Conservation (phyloP, 129 eudicot species). For the Lactuca sativa region DNA sequence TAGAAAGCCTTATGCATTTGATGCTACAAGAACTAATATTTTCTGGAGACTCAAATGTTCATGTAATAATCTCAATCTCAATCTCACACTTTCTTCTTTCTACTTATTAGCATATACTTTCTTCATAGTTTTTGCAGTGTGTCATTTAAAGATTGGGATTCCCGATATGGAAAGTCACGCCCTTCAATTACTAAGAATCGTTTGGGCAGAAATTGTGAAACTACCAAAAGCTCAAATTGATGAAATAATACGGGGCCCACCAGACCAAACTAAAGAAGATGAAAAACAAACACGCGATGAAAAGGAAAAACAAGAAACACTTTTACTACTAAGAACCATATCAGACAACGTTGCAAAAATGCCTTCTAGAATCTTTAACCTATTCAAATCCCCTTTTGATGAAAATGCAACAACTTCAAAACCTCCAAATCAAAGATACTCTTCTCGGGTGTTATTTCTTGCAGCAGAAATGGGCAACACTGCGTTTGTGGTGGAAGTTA, state of each 20-base stretch:
- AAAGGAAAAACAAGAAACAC: slow-evolving; percentile 15
- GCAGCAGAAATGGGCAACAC: slow-evolving; percentile 37
- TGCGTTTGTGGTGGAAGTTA: slow-evolving; percentile 24
- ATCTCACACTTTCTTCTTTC: no score
- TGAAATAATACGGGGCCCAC: slow-evolving; percentile 19
- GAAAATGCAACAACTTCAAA: background rate
- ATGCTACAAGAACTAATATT: background rate
- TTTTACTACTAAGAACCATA: slow-evolving; percentile 11
- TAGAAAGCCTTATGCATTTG: slow-evolving; percentile 30
- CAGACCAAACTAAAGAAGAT: slow-evolving; percentile 4
- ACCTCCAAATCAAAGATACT: background rate
- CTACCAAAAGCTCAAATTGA: slow-evolving; percentile 8
- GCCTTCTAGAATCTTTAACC: slow-evolving; percentile 1
- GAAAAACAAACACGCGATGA: slow-evolving; percentile 9
- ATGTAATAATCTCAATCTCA: slow-evolving; percentile 10
- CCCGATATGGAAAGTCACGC: slow-evolving; percentile 2
- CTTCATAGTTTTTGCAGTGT: slow-evolving; percentile 16
- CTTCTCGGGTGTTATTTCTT: slow-evolving; percentile 19
- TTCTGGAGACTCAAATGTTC: slow-evolving; percentile 12
- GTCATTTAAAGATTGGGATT: background rate
- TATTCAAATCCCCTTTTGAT: background rate
- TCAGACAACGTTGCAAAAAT: slow-evolving; percentile 11
- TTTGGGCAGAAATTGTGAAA: slow-evolving; percentile 23
- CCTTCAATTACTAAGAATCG: slow-evolving; percentile 16
- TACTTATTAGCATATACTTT: no score